Evolutionary conservation across 306 rosid genomes (phyloP), one percentile per base, ranked within the genome.

Genomic region (Phaseolus lunatus): DNA sequence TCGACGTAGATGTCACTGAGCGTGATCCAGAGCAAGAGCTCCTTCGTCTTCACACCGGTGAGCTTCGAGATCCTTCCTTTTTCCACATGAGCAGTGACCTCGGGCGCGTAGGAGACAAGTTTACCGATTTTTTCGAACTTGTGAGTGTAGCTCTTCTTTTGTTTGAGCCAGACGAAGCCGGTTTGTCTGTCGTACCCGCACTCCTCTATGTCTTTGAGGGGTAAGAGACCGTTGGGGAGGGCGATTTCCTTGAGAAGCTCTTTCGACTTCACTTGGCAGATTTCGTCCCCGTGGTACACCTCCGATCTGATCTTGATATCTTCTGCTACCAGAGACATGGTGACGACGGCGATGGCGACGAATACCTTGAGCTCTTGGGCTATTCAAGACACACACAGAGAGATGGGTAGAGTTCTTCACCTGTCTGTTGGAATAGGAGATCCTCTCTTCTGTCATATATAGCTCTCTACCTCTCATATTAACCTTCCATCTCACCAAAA

Each of bases 91-190:
- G 97, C 99, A 0, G 96, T 92, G 4, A 92, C 97, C 48, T 92
- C 93, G 0, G 91, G 39, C 0, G 82, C 97, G 45, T 91, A 96
- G 0, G 87, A 57, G 1, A 85, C 94, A 0, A 74, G 86, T 84
- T 76, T 95, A 22, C 93, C 96, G 8, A 96, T 85, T 84, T 92
- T 85, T 0, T 96, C 90, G 18, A 92, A 96, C 80, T 89, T 92
- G 92, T 95, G 99, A 37, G 87, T 87, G 0, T 0, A 27, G 41
- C 52, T 80, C 75, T 87, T 87, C 80, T 91, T 89, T 72, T 92
- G 98, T 86, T 86, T 96, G 3, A 96, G 86, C 99, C 99, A 91
- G 41, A 92, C 98, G n/a, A 87, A 89, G 5, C 99, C 99, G 0
- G 86, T 79, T 11, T 89, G 92, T 18, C 81, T 78, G 75, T 88